Evolutionary conservation across 108 stramenopile genomes (phyloP).

Genomic region (Poteriospumella lacustris): DNA sequence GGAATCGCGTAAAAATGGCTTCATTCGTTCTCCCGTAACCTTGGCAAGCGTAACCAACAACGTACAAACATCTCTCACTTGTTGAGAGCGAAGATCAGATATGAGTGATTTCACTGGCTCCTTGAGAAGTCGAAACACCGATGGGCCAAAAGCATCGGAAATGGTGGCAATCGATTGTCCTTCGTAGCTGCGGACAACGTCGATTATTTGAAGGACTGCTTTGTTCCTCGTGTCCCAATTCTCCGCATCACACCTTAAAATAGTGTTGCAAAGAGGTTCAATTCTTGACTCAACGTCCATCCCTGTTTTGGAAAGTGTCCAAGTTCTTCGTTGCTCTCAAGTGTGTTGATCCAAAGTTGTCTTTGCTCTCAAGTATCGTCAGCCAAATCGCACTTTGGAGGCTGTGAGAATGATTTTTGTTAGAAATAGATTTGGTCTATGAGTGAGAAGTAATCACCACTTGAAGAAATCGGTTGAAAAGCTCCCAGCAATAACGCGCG

Average conservation of each 20-base stretch:
- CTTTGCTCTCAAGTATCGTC: too few species aligned
- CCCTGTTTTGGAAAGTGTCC: too few species aligned
- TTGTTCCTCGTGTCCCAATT: conserved; percentile 22
- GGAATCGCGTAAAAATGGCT: neutral
- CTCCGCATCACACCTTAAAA: neutral
- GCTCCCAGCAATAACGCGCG: too few species aligned
- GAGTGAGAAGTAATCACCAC: too few species aligned
- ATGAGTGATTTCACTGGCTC: conserved; percentile 18
- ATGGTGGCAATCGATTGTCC: neutral
- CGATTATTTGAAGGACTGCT: conserved; percentile 9
- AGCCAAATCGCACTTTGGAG: too few species aligned
- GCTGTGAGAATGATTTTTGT: too few species aligned
- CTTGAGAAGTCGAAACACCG: neutral
- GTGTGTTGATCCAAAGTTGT: too few species aligned
- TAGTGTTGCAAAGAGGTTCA: conserved; percentile 9
- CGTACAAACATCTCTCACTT: conserved; percentile 25
- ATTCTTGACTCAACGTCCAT: conserved; percentile 8
- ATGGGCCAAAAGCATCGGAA: neutral
- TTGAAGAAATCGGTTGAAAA: too few species aligned
- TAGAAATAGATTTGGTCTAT: too few species aligned
- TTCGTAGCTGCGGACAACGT: neutral
- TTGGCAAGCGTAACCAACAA: neutral
- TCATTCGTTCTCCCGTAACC: neutral
- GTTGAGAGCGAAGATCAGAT: conserved; percentile 16
- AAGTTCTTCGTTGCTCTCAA: too few species aligned